phyloP scores from a whole-genome alignment of 495 filamentous ascomycete genomes.

The Podospora pseudoanserina region DNA sequence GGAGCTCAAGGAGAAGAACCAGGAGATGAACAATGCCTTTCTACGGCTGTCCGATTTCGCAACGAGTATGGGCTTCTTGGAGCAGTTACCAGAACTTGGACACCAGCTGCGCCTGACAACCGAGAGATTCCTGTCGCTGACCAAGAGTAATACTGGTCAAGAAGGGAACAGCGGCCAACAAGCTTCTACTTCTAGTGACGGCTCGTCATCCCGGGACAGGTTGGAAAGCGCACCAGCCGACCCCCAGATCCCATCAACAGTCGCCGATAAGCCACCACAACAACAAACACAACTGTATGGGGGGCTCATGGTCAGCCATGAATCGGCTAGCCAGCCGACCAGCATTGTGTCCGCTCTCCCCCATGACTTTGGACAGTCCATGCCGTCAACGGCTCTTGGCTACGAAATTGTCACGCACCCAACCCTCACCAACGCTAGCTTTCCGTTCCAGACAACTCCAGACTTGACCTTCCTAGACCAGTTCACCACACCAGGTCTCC shows the following conservation, averaged over 20 bases:
- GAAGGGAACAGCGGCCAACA: constrained; percentile 30
- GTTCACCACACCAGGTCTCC: constrained; percentile 18
- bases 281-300: constrained; percentile 14
- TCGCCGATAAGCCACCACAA: neutral
- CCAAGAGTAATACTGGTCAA: constrained; percentile 37
- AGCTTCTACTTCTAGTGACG: constrained; percentile 6
- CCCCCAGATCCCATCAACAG: neutral
- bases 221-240: constrained; percentile 5
- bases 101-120: constrained; percentile 44
- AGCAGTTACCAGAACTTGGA: constrained; percentile 49
- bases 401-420: constrained; percentile 38
- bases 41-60: constrained; percentile 63
- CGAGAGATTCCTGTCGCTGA: constrained; percentile 44
- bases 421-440: constrained; percentile 37
- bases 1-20: constrained; percentile 61
- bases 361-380: constrained; percentile 1
- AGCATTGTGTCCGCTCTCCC: constrained; percentile 8
- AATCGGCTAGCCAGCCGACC: constrained; percentile 17
- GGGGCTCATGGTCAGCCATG: constrained; percentile 32
- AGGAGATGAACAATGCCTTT: constrained; percentile 72
- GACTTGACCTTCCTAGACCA: constrained; percentile 20
- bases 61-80: constrained; percentile 46
- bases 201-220: neutral
- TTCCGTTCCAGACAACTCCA: constrained; percentile 24
- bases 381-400: constrained; percentile 2